Base-by-base conservation (phyloP, 129 eudicot genomes). In the Smallanthus sonchifolius region DNA sequence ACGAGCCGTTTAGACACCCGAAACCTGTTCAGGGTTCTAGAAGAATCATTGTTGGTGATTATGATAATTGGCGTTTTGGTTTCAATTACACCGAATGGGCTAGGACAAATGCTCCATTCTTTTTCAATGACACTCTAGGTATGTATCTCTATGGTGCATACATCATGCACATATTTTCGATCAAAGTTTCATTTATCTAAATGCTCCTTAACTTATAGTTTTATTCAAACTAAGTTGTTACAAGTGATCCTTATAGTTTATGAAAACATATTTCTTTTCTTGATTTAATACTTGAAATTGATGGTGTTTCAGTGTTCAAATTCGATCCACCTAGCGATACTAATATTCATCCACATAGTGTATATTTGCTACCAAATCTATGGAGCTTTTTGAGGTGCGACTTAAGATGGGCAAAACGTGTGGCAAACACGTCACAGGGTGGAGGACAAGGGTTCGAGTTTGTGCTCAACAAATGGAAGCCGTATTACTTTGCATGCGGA, bases 401-500 rank as follows among this genome's bases (percentile, higher is more conserved):
- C 35, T 69, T 87, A 39, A 83, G 77, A 54, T 16, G 83, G 67
- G 96, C 92, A 2, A 83, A 59, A 73, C 85, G 60, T 11, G 49
- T 90, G 15, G 96, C 87, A 5, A 76, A 74, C 11, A 73, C 81
- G 11, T 75, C 72, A 5, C 76, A 80, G 35, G 96, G 96, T 2
- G 86, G 69, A 13, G 96, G 96, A 4, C 47, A 85, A n/a, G 96
- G 96, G 9, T 90, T 90, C 28, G 87, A 81, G 83, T 83, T 80
- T 45, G 86, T 80, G 76, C 76, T 90, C 57, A 83, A 77, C 77
- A 84, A 79, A 35, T 85, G 84, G 92, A 83, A 76, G 87, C 92
- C 96, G 0, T 77, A 85, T 69, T 90, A 75, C 76, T 90, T 90
- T 71, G 92, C 88, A 0, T 90, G 96, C 36, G 92, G 96, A 8